These are phyloP conservation scores for Candida mattraensis DNA, from an alignment of 805 yeast genomes.

Conservation along the genomic window DNA sequence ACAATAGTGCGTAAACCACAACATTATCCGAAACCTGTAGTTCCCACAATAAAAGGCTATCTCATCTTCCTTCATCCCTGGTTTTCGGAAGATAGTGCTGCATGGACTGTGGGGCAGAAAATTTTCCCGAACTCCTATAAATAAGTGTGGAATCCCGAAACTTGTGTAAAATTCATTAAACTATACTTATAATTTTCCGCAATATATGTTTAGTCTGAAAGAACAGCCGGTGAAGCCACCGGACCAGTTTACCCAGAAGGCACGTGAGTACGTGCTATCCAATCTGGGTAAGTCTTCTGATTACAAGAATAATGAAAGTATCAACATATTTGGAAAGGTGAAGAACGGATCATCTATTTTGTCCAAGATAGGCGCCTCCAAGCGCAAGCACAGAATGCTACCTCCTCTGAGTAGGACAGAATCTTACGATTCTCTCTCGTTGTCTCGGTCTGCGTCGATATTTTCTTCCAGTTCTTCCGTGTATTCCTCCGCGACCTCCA, in stretches of 20 bases:
- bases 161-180: no score
- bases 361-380: constrained; percentile 11
- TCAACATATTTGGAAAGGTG: constrained; percentile 11
- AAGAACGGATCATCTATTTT: constrained; percentile 13
- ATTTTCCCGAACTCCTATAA: background rate
- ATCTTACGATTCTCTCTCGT: constrained; percentile 13
- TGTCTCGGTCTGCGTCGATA: constrained; percentile 9
- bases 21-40: constrained; percentile 2
- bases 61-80: no score
- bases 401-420: constrained; percentile 8
- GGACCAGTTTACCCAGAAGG: constrained; percentile 25
- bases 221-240: constrained; percentile 24
- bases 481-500: constrained; percentile 10
- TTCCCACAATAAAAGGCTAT: background rate
- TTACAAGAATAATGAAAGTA: background rate
- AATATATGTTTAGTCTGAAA: constrained; percentile 17
- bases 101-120: no score
- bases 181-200: background rate
- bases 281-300: constrained; percentile 14
- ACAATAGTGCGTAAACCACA: constrained; percentile 2
- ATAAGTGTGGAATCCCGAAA: constrained; percentile 5
- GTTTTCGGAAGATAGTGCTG: no score
- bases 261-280: constrained; percentile 24
- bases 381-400: constrained; percentile 3
- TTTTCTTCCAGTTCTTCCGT: constrained; percentile 10